Conservation (phyloP, 2,329 filamentous ascomycete species). For the Sordariomycetes sp. region DNA sequence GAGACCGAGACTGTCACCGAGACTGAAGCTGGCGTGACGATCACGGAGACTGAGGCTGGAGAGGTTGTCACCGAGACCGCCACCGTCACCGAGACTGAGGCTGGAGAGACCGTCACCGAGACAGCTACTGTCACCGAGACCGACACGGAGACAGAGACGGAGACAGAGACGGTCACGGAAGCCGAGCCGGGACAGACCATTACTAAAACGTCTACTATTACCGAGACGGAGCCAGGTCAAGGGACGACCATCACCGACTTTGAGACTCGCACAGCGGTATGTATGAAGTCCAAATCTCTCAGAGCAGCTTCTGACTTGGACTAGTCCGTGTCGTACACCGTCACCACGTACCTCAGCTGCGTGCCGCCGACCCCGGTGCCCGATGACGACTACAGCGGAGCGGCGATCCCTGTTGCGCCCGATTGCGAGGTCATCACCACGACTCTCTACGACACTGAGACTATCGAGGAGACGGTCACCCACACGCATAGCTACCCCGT, state of each 20-base stretch:
- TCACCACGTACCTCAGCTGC: too few species aligned
- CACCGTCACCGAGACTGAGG: slow-evolving; percentile 2
- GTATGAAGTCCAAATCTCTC: neutral
- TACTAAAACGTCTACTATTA: slow-evolving; percentile 4
- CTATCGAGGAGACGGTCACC: too few species aligned
- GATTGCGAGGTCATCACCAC: too few species aligned
- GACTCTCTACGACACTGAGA: too few species aligned
- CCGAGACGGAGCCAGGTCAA: neutral
- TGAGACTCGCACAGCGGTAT: neutral
- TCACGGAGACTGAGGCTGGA: slow-evolving; percentile 1
- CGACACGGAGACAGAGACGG: slow-evolving; percentile 4
- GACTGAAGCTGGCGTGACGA: neutral
- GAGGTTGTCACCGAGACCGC: neutral
- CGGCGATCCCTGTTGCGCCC: too few species aligned
- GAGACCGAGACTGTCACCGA: slow-evolving; percentile 2
- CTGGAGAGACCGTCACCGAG: neutral
- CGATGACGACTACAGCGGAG: too few species aligned
- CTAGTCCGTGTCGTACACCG: too few species aligned
- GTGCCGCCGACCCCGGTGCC: too few species aligned
- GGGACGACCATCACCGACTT: neutral
- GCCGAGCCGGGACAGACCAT: neutral
- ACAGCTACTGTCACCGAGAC: neutral
- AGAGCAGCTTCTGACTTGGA: neutral
- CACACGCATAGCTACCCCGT: too few species aligned
- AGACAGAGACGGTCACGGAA: slow-evolving; percentile 7